These are phyloP conservation scores for Penstemon eatonii DNA, from an alignment of 257 asterid genomes.

Conservation along the genomic window DNA sequence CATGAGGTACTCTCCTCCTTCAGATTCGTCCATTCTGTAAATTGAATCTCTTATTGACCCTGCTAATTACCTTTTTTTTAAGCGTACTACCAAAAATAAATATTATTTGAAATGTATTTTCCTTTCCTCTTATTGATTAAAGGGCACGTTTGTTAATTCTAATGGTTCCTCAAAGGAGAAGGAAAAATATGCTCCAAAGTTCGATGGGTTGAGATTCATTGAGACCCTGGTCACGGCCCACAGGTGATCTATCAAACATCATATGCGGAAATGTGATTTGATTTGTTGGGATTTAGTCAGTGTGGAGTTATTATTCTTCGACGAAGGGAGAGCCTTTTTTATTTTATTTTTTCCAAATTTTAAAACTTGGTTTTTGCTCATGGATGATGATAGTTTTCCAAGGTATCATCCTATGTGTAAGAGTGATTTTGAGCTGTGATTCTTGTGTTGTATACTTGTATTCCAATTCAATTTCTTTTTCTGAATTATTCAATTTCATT, in stretches of 20 bases:
- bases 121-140: constrained; percentile 7
- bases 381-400: constrained; percentile 23
- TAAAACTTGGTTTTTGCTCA: neutral
- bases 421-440: neutral
- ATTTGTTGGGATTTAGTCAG: neutral
- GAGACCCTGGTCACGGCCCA: constrained; percentile 65
- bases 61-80: neutral
- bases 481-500: neutral
- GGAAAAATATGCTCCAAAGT: constrained; percentile 48
- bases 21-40: neutral
- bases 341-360: neutral
- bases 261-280: neutral
- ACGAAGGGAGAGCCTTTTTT: neutral
- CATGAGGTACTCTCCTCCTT: constrained; percentile 22
- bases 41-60: neutral
- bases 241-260: constrained; percentile 35
- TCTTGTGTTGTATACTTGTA: neutral
- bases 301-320: too few relatives aligned
- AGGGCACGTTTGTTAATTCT: constrained; percentile 30
- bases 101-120: neutral
- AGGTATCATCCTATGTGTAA: neutral
- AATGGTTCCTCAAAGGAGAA: constrained; percentile 7
- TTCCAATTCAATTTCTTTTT: neutral
- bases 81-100: neutral
- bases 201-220: constrained; percentile 63